Evolutionary conservation across 352 stramenopile species (phyloP).

Genomic region (Phytophthora chlamydospora): DNA sequence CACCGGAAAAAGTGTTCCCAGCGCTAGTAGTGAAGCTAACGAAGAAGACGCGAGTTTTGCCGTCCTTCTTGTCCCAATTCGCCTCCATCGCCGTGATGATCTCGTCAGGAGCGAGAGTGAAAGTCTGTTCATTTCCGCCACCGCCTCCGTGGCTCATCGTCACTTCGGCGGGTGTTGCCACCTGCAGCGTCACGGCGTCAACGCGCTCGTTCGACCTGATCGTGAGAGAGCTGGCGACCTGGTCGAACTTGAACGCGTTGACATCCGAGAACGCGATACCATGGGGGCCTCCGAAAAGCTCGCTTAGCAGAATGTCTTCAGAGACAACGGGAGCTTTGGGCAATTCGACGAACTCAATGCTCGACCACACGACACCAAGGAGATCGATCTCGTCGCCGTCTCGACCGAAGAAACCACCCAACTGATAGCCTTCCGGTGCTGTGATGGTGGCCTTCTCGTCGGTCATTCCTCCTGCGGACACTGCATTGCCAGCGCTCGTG

Average conservation of each 20-base stretch:
- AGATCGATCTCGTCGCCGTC: slow-evolving; percentile 39
- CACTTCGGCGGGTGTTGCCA: slow-evolving; percentile 19
- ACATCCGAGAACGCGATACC: slow-evolving; percentile 47
- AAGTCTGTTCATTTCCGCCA: slow-evolving; percentile 33
- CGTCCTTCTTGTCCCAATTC: slow-evolving; percentile 45
- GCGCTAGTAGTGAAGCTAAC: slow-evolving; percentile 29
- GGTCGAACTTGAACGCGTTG: slow-evolving; percentile 16
- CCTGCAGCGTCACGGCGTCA: slow-evolving; percentile 42
- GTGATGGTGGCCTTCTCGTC: slow-evolving; percentile 37
- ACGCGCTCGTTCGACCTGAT: slow-evolving; percentile 38
- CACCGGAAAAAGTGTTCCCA: slow-evolving; percentile 30
- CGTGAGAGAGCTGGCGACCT: slow-evolving; percentile 39
- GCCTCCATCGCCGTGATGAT: slow-evolving; percentile 49
- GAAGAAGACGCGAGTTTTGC: slow-evolving; percentile 48
- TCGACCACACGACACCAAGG: slow-evolving; percentile 49
- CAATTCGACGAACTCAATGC: slow-evolving; percentile 22
- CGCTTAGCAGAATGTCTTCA: slow-evolving; percentile 34
- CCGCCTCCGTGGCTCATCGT: slow-evolving; percentile 45
- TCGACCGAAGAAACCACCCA: slow-evolving; percentile 55
- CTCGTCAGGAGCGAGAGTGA: slow-evolving; percentile 42
- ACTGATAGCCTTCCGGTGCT: slow-evolving; percentile 44
- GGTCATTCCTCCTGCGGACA: slow-evolving; percentile 33
- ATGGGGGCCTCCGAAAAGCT: slow-evolving; percentile 41
- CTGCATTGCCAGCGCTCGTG: slow-evolving; percentile 37
- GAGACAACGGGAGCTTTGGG: background rate